Evolutionary conservation across 305 asterid genomes (phyloP).

Genomic region (Solanum chacoense): DNA sequence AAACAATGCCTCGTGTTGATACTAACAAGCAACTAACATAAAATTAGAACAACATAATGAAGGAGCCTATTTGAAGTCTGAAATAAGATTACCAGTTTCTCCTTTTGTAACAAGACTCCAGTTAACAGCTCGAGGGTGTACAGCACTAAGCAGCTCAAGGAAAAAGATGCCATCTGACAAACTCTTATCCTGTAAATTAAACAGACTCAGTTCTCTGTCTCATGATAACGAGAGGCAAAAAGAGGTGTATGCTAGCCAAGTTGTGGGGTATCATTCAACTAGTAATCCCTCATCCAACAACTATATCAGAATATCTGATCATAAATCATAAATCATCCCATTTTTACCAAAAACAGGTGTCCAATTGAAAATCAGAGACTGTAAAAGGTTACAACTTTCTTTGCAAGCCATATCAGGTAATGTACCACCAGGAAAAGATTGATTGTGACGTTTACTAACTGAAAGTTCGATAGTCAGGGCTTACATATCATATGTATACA

Average conservation of each 20-base stretch:
- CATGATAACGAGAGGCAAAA: background rate
- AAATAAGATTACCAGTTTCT: slow-evolving; percentile 33
- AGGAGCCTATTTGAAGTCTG: background rate
- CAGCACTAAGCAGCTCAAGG: slow-evolving; percentile 90
- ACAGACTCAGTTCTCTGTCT: background rate
- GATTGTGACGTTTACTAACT: background rate
- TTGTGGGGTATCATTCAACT: background rate
- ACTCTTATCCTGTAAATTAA: slow-evolving; percentile 62
- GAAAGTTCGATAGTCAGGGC: background rate
- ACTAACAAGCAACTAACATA: background rate
- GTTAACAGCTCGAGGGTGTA: slow-evolving; percentile 89
- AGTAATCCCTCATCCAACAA: background rate
- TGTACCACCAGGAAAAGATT: background rate
- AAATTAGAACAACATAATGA: background rate
- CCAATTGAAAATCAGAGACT: background rate
- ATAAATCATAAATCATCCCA: background rate
- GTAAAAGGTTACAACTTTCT: background rate
- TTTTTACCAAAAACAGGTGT: background rate
- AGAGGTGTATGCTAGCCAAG: background rate
- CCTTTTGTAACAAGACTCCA: slow-evolving; percentile 98
- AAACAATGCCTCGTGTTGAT: background rate
- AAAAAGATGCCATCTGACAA: slow-evolving; percentile 77
- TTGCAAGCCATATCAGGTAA: background rate
- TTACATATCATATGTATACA: background rate
- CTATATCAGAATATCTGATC: background rate